phyloP scores from a whole-genome alignment of 495 filamentous ascomycete genomes.

The Oidiodendron maius region DNA sequence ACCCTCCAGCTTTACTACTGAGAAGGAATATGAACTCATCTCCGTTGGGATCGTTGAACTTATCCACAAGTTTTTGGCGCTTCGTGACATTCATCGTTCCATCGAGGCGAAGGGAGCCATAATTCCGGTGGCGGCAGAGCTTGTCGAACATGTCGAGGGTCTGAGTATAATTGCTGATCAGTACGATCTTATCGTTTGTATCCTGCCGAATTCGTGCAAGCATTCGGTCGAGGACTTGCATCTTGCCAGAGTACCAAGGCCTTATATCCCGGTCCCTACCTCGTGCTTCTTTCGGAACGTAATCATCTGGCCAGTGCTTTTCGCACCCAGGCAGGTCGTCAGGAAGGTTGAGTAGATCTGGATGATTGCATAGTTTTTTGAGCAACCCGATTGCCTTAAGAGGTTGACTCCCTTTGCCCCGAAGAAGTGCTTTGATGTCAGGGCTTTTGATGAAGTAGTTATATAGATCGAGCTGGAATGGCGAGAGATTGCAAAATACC shows the following conservation, averaged over 20 bases:
- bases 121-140: slow-evolving; percentile 77
- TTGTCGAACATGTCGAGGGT: slow-evolving; percentile 93
- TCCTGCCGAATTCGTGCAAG: slow-evolving; percentile 92
- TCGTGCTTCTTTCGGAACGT: slow-evolving; percentile 76
- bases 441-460: slow-evolving; percentile 96
- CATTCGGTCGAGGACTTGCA: slow-evolving; percentile 98
- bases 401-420: slow-evolving; percentile 93
- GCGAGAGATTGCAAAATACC: slow-evolving; percentile 95
- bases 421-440: slow-evolving; percentile 84
- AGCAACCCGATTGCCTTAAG: slow-evolving; percentile 93
- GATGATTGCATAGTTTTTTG: slow-evolving; percentile 99
- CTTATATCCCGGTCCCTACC: slow-evolving; percentile 90
- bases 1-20: slow-evolving; percentile 94
- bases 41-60: slow-evolving; percentile 93
- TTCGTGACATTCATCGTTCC: slow-evolving; percentile 98
- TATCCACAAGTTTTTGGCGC: slow-evolving; percentile 93
- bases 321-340: slow-evolving; percentile 87
- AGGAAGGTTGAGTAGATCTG: slow-evolving; percentile 81
- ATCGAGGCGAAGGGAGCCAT: slow-evolving; percentile 85
- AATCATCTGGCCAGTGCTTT: slow-evolving; percentile 77
- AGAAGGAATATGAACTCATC: slow-evolving; percentile 91
- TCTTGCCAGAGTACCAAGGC: slow-evolving; percentile 96
- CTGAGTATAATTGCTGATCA: slow-evolving; percentile 97
- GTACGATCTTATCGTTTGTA: slow-evolving; percentile 98
- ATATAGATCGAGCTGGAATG: slow-evolving; percentile 90